Evolutionary conservation across 2,329 filamentous ascomycete genomes (phyloP).

Genomic region (Mollisia scopiformis): DNA sequence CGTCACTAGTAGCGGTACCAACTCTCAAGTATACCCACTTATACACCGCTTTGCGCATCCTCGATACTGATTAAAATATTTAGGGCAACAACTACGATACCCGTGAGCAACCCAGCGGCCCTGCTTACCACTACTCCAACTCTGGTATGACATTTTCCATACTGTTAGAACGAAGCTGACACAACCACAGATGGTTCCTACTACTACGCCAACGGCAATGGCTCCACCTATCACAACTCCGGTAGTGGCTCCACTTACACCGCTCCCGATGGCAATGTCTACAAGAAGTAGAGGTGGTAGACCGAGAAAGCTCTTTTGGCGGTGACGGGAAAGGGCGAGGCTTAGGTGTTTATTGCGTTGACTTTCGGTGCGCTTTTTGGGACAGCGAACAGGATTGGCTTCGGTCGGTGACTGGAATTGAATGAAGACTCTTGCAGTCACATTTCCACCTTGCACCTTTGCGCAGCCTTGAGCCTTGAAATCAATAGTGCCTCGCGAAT

Average conservation of each 20-base stretch:
- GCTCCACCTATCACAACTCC: constrained; percentile 69
- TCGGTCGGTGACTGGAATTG: background rate
- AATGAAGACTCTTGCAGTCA: background rate
- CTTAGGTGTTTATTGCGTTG: background rate
- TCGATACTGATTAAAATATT: background rate
- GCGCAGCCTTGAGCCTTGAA: too few relatives aligned
- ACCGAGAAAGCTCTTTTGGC: background rate
- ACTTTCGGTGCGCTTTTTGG: background rate
- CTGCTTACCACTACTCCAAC: constrained; percentile 71
- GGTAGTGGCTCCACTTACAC: constrained; percentile 63
- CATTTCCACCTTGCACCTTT: background rate
- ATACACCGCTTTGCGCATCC: background rate
- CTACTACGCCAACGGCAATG: constrained; percentile 73
- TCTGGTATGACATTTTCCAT: constrained; percentile 39
- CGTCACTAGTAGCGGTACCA: constrained; percentile 53
- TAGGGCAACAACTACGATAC: constrained; percentile 71
- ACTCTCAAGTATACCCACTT: constrained; percentile 56
- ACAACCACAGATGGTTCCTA: constrained; percentile 62
- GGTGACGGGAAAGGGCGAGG: too few relatives aligned
- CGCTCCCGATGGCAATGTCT: constrained; percentile 47
- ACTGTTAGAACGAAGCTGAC: background rate
- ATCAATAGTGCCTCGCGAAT: too few relatives aligned
- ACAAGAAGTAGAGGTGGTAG: constrained; percentile 26
- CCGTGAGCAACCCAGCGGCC: constrained; percentile 61
- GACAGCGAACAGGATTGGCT: background rate